Evolutionary conservation across 805 yeast species (phyloP).

Genomic region (Yarrowia sp.): DNA sequence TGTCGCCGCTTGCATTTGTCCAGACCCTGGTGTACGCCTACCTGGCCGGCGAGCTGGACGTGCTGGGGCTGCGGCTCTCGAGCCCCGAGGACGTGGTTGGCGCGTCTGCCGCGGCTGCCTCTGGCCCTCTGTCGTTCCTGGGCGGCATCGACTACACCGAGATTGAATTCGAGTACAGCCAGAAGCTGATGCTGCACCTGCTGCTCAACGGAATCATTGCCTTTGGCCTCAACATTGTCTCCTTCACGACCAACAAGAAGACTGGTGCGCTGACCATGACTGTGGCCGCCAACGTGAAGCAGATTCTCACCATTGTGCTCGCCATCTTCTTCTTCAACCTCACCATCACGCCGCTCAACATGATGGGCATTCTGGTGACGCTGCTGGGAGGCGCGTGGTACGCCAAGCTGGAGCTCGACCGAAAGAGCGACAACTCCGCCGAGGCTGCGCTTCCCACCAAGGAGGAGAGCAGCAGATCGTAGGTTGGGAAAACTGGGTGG

Average conservation of each 20-base stretch:
- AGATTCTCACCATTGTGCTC: conserved; percentile 34
- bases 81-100: conserved; percentile 11
- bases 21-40: conserved; percentile 33
- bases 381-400: conserved; percentile 36
- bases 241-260: conserved; percentile 36
- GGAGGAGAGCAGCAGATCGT: background rate
- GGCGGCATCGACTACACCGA: conserved; percentile 27
- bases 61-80: conserved; percentile 26
- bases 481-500: background rate
- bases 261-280: conserved; percentile 36
- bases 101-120: background rate
- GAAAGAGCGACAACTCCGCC: conserved; percentile 9
- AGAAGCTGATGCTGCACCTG: conserved; percentile 31
- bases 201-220: conserved; percentile 33
- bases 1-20: conserved; percentile 34
- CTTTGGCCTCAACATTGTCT: conserved; percentile 34
- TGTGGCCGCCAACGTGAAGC: conserved; percentile 36
- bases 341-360: conserved; percentile 33
- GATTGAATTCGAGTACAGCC: conserved; percentile 26
- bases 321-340: conserved; percentile 35
- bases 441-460: background rate
- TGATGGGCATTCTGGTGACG: conserved; percentile 33
- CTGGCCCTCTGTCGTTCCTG: background rate
- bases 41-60: conserved; percentile 32
- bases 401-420: conserved; percentile 29